Evolutionary conservation across 164 flowering plant genomes (phyloP).

Genomic region (Piper longum): DNA sequence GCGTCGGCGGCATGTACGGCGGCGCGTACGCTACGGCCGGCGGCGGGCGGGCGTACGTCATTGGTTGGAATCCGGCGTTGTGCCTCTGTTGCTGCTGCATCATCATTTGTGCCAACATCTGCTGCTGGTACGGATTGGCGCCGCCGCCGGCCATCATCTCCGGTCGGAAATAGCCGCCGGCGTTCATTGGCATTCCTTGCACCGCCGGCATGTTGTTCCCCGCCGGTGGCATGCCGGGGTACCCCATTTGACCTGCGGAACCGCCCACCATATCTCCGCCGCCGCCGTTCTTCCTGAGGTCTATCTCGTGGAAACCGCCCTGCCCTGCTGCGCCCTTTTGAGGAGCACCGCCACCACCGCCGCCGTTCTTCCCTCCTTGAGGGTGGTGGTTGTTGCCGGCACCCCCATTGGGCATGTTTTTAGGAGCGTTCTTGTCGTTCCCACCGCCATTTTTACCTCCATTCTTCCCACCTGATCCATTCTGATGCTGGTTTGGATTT

Average conservation of each 20-base stretch:
- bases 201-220: slow-evolving; percentile 42
- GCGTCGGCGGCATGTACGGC: slow-evolving; percentile 27
- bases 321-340: slow-evolving; percentile 12
- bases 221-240: slow-evolving; percentile 32
- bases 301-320: slow-evolving; percentile 22
- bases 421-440: neutral
- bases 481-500: slow-evolving; percentile 9
- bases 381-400: slow-evolving; percentile 16
- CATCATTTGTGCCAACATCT: slow-evolving; percentile 42
- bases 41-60: slow-evolving; percentile 82
- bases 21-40: slow-evolving; percentile 60
- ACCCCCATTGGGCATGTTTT: slow-evolving; percentile 3
- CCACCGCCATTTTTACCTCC: slow-evolving; percentile 20
- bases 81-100: slow-evolving; percentile 67
- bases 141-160: slow-evolving; percentile 43
- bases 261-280: slow-evolving; percentile 7
- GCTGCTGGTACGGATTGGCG: slow-evolving; percentile 26
- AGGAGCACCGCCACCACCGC: slow-evolving; percentile 10
- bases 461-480: slow-evolving; percentile 23
- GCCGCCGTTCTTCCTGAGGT: slow-evolving; percentile 7
- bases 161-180: slow-evolving; percentile 25
- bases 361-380: slow-evolving; percentile 30
- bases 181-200: slow-evolving; percentile 54
- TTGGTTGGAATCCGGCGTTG: slow-evolving; percentile 63
- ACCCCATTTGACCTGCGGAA: slow-evolving; percentile 17